Percentiles rank a stretch among this genome's conserved stretches.
Evolutionary conservation across 2,329 filamentous ascomycete species (phyloP).

Genomic region (Cercospora sesami): DNA sequence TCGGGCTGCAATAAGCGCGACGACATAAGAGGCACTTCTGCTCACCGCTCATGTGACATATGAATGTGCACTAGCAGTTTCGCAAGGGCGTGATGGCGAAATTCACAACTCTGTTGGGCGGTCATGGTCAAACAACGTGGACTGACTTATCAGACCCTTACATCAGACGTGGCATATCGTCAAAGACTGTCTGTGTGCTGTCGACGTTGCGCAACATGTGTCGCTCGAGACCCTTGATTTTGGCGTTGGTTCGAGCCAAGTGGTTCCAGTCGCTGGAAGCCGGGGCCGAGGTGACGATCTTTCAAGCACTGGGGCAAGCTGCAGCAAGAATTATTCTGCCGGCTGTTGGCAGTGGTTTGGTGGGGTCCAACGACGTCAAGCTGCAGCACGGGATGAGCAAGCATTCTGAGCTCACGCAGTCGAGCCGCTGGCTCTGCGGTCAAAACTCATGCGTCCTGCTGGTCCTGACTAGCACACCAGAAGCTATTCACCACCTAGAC

Average conservation of each 20-base stretch:
- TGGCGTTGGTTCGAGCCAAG: constrained; percentile 8
- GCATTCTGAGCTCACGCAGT: constrained; percentile 8
- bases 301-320: constrained; percentile 1
- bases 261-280: constrained; percentile 10
- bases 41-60: constrained; percentile 17
- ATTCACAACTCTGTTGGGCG: background rate
- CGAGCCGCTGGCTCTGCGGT: background rate
- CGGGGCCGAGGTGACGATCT: constrained; percentile 4
- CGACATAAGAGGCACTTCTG: background rate
- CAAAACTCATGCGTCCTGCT: constrained; percentile 15
- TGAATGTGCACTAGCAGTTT: background rate
- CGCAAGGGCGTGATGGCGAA: background rate
- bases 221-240: background rate
- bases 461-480: constrained; percentile 13
- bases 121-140: background rate
- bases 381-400: constrained; percentile 12
- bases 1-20: background rate
- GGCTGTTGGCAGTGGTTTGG: constrained; percentile 2
- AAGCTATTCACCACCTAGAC: background rate
- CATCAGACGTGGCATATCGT: background rate
- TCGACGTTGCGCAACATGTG: background rate
- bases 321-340: background rate
- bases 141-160: background rate
- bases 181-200: background rate
- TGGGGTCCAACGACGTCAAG: constrained; percentile 18